Percentiles rank a stretch among this genome's conserved stretches.
Conservation (phyloP, 345 rosid genomes). For the Bruguiera sexangula region DNA sequence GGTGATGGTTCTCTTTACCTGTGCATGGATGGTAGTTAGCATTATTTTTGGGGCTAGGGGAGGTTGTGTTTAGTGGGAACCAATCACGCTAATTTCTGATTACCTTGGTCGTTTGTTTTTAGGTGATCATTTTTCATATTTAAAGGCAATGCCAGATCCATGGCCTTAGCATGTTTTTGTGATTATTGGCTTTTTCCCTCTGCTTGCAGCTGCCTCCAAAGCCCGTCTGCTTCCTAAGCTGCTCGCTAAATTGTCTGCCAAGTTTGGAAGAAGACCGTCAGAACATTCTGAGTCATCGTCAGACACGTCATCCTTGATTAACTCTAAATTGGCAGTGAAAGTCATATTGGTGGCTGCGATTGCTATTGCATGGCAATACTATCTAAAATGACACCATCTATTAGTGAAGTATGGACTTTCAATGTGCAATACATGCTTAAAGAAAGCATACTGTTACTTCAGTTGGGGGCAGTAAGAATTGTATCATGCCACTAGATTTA, state of each 20-base stretch:
- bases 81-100: background rate
- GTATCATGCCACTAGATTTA: background rate
- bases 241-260: conserved; percentile 46
- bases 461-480: background rate
- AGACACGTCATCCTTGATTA: conserved; percentile 34
- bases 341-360: conserved; percentile 53
- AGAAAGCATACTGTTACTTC: background rate
- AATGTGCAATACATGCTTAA: conserved; percentile 25
- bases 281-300: conserved; percentile 25
- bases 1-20: background rate
- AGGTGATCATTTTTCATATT: background rate
- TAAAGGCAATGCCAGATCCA: background rate
- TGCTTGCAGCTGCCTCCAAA: conserved; percentile 49
- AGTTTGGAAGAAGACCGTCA: conserved; percentile 52
- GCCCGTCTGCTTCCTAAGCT: conserved; percentile 37
- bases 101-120: background rate
- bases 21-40: background rate
- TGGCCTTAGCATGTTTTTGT: background rate
- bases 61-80: background rate
- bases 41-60: background rate
- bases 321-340: conserved; percentile 46
- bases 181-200: background rate
- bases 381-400: conserved; percentile 24
- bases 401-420: conserved; percentile 8
- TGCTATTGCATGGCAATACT: conserved; percentile 73